Base-by-base conservation (phyloP, 352 stramenopile species). In the Phytophthora ramorum region DNA sequence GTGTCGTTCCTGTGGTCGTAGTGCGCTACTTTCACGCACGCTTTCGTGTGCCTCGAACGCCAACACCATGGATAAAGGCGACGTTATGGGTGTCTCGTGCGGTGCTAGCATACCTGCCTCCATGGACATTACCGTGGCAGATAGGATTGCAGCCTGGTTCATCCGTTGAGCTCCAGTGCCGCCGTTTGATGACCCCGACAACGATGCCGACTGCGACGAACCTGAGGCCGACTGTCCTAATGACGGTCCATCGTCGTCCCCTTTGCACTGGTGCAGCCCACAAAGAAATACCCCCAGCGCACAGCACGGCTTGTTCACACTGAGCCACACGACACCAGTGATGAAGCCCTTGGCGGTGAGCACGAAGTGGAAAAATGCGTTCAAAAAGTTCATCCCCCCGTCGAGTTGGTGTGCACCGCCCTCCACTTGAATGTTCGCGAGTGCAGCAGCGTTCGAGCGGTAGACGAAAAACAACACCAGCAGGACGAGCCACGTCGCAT, bases 301-400 rank as follows among this genome's bases (percentile, higher is more conserved):
- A 56, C 78, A 90, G 51, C 78, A 85, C n/a, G 68, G 75, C 32
- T 81, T 84, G 73, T 89, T 91, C 16, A 91, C 81, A 26, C 58
- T 75, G 17, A 91, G 50, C 83, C 83, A 91, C 19, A 91, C 83
- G 10, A 89, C 75, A 16, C 69, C 81, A 5, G 71, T 85, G 17
- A 90, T 81, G 60, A 83, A 91, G 0, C 83, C 83, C 43, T 91
- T 91, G 4, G 72, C 83, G 0, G 80, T 78, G n/a, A 90, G 52
- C 8, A 88, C 49, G 48, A 81, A 91, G 58, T 83, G 78, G 46
- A 91, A 90, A 19, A 80, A 63, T 7, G 77, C 79, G 30, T 84
- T 58, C 13, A 86, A 55, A 12, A 76, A 49, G 37, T 90, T 79
- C 26, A 83, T 66, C 7, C 56, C 63, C 17, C 26, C 35, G 32